Base-by-base conservation (phyloP, 75 land plant species). In the Cupressus sempervirens region DNA sequence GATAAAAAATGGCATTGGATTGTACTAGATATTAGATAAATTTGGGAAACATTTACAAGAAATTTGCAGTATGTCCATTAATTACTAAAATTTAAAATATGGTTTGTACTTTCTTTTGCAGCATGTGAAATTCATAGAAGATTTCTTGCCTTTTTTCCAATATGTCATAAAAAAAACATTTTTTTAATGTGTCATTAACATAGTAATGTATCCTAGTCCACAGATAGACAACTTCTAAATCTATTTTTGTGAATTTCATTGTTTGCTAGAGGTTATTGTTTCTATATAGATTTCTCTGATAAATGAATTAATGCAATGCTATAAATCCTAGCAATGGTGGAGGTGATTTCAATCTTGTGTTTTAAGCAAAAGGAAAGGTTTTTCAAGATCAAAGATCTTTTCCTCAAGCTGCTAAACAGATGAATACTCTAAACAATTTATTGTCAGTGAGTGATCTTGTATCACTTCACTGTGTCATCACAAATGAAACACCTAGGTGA, bases 401-500 rank as follows among this genome's bases (percentile, higher is more conserved):
- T 86, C 98, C 99, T 50, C 85, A 94, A 84, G 94, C 93, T 87
- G 99, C 96, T 14, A 85, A 93, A 70, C 91, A 95, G 81, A 91
- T 98, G 89, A 96, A 95, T 20, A 96, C 92, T 18, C 92, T 98
- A 58, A 96, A 96, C 86, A 98, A 98, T 91, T 90, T 98, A 56
- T 92, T 98, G 13, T 93, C 97, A 54, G 94, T 92, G 76, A 98
- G 99, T 89, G 99, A 98, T 72, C 88, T 98, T 85, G 85, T 98
- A 46, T 93, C 99, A 2, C 94, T 98, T n/a, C 99, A 98, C 80
- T 98, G 99, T 88, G 88, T 97, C 79, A 86, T 96, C 34, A 91
- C 99, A 80, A 88, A 95, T 85, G 99, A 98, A 79, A 96, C 99
- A 30, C 83, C 99, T 96, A 86, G 98, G 99, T 96, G 87, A 80